Evolutionary conservation across 345 rosid genomes (phyloP), one percentile per base, ranked within the genome.

Genomic region (Pistacia atlantica): DNA sequence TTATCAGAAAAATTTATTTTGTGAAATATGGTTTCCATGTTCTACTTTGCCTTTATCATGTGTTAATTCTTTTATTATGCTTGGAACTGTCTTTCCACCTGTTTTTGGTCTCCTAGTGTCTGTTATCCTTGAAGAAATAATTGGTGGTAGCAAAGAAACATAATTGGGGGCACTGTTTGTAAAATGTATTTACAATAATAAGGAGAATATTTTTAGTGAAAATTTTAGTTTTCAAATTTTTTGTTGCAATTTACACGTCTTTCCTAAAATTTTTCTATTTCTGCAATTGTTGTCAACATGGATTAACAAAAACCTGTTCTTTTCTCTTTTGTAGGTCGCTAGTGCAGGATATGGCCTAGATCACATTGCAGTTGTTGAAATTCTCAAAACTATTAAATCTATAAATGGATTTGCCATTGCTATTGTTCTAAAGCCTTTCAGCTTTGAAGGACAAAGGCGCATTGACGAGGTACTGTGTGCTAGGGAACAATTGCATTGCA

Each of bases 371-470:
- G 94, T 88, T 59, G 78, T 90, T 63, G 90, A 90, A 83, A 85
- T 95, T 80, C 90, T 93, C 38, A 87, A 82, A 83, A 67, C 80
- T 67, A 72, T 83, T 57, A 89, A 84, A 78, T 87, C 87, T 35
- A 74, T 67, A 28, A 87, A 92, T 84, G 86, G 87, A 61, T 89
- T 91, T 76, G 85, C 85, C 60, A 82, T 89, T 78, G 88, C 96
- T 84, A 86, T 95, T 75, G 69, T 90, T 72, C 77, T 93, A 82
- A 93, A 81, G 80, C 99, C 99, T 78, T 95, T 95, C 87, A 87
- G 93, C 77, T 95, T 95, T 82, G 98, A 95, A 89, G 99, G 99
- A 65, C 86, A 86, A 77, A 90, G 89, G 80, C 97, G 96, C 72
- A 85, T 85, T 63, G 88, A 84, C 78, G 98, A 95, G 99, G 99